Percentiles rank a stretch among this genome's conserved stretches.
Conservation (phyloP, 108 stramenopile genomes). For the Seminavis robusta region DNA sequence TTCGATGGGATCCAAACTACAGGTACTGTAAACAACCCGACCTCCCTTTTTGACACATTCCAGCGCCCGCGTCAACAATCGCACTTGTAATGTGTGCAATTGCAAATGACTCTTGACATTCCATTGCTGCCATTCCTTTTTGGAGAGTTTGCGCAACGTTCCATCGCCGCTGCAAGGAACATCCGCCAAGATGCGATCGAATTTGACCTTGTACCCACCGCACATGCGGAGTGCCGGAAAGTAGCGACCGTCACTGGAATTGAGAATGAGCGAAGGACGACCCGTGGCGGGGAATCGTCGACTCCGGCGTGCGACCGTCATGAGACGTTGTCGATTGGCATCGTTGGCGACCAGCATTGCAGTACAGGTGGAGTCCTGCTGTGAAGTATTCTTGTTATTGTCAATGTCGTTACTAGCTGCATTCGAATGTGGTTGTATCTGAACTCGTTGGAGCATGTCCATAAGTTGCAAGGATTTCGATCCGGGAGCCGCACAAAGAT, state of each 20-base stretch:
- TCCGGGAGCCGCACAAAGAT: slow-evolving; percentile 72
- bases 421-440: not conserved
- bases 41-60: slow-evolving; percentile 11
- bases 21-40: slow-evolving; percentile 21
- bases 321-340: not conserved
- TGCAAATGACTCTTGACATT: slow-evolving; percentile 24
- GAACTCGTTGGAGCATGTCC: too few relatives aligned
- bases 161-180: slow-evolving; percentile 81
- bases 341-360: not conserved
- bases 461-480: slow-evolving; percentile 63
- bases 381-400: too few relatives aligned
- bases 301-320: not conserved
- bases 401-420: not conserved
- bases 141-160: slow-evolving; percentile 59
- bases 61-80: slow-evolving; percentile 45
- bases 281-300: not conserved
- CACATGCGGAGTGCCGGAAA: not conserved
- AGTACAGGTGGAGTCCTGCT: too few relatives aligned
- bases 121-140: slow-evolving; percentile 50
- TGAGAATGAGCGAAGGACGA: slow-evolving; percentile 1
- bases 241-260: slow-evolving; percentile 11
- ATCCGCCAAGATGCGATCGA: slow-evolving; percentile 61
- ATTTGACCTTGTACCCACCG: slow-evolving; percentile 14
- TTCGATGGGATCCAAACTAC: slow-evolving; percentile 26
- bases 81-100: slow-evolving; percentile 61